Evolutionary conservation across 495 filamentous ascomycete species (phyloP).

Genomic region (Cercophora samala): DNA sequence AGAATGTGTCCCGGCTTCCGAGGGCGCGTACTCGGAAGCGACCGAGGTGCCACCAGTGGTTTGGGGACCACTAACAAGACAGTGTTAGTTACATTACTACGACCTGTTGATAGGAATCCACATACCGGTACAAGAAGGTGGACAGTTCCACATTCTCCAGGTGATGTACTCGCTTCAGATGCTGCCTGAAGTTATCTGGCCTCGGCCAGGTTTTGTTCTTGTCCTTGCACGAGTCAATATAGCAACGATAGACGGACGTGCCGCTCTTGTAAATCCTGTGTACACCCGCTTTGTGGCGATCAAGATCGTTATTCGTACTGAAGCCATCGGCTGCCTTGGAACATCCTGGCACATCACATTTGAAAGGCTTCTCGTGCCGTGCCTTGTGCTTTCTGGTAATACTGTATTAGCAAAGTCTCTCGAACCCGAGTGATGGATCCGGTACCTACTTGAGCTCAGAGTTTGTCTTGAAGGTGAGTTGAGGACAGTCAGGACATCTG

Average conservation of each 20-base stretch:
- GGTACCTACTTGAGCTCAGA: conserved; percentile 48
- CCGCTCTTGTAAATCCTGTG: conserved; percentile 59
- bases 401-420: not conserved
- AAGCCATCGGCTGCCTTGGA: conserved; percentile 61
- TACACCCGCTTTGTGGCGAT: conserved; percentile 67
- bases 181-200: conserved; percentile 86
- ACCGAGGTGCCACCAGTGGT: not conserved
- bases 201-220: conserved; percentile 81
- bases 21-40: not conserved
- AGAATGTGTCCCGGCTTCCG: not conserved
- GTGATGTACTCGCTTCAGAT: conserved; percentile 73
- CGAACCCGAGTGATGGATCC: not conserved
- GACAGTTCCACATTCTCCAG: conserved; percentile 47
- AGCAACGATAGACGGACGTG: conserved; percentile 65
- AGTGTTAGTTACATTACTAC: not conserved
- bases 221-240: conserved; percentile 58
- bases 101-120: not conserved
- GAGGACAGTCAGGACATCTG: conserved; percentile 35
- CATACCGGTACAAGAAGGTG: conserved; percentile 54
- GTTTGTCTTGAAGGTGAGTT: conserved; percentile 41
- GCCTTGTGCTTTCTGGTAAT: conserved; percentile 72
- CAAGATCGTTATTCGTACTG: conserved; percentile 76
- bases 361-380: conserved; percentile 70
- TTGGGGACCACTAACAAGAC: not conserved
- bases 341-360: conserved; percentile 62